phyloP scores from a whole-genome alignment of 169 alveolate genomes.

The Theileria parva region DNA sequence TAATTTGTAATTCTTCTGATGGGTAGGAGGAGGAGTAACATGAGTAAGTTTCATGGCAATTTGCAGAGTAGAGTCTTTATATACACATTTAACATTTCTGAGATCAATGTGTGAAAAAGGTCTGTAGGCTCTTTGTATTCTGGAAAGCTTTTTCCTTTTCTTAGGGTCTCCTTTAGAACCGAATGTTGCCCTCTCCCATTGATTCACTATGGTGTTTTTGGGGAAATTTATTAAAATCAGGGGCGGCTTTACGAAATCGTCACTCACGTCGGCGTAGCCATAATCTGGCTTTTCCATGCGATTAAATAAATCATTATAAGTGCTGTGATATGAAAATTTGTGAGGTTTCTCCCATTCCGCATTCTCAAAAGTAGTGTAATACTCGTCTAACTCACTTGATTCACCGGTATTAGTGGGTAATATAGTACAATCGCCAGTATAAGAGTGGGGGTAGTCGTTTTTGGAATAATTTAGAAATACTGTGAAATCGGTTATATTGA shows the following conservation, averaged over 20 bases:
- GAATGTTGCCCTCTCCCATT: conserved; percentile 53
- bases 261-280: conserved; percentile 15
- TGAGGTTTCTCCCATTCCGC: conserved; percentile 35
- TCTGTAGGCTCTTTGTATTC: conserved; percentile 65
- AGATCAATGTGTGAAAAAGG: conserved; percentile 61
- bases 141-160: conserved; percentile 4
- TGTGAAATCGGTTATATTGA: conserved; percentile 29
- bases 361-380: conserved; percentile 42
- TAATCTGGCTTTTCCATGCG: conserved; percentile 33
- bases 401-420: background rate
- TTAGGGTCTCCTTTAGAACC: conserved; percentile 54
- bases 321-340: conserved; percentile 57
- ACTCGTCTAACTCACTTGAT: conserved; percentile 8
- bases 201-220: conserved; percentile 61
- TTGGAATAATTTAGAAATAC: conserved; percentile 42
- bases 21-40: conserved; percentile 61
- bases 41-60: conserved; percentile 40
- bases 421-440: conserved; percentile 20
- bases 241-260: conserved; percentile 50
- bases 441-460: conserved; percentile 6
- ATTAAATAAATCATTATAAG: conserved; percentile 53
- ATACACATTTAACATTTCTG: conserved; percentile 32
- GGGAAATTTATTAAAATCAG: conserved; percentile 50
- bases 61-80: conserved; percentile 50
- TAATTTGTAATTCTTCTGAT: conserved; percentile 27